A percentile compares a stretch with the other conserved stretches of the same genome.
Evolutionary conservation across 495 filamentous ascomycete species (phyloP).

Genomic region (Neurospora intermedia): DNA sequence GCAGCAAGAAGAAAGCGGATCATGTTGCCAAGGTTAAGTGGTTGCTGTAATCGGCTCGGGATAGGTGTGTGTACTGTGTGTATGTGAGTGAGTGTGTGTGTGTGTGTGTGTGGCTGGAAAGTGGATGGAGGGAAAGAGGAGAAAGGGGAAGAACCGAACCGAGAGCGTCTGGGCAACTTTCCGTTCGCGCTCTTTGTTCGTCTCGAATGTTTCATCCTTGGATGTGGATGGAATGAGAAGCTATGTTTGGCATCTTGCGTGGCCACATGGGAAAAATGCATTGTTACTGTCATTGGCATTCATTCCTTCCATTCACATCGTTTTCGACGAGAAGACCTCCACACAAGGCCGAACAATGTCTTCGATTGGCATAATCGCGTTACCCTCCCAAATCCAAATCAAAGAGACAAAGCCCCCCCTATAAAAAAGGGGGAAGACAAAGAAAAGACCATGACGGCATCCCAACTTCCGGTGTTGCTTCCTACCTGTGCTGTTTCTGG

Average conservation of each 20-base stretch:
- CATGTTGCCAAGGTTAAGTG: slow-evolving; percentile 71
- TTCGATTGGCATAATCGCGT: background rate
- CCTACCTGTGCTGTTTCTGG: background rate
- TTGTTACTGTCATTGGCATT: slow-evolving; percentile 2
- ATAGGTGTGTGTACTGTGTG: background rate
- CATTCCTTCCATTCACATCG: background rate
- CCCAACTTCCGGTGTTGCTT: background rate
- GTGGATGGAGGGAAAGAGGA: background rate
- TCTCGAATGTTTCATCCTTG: background rate
- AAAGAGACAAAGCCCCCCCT: background rate
- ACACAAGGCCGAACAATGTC: background rate
- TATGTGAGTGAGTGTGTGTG: no score
- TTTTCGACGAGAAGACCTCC: background rate
- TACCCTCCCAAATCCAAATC: background rate
- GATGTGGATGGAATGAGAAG: background rate
- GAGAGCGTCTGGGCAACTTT: background rate
- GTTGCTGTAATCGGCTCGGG: slow-evolving; percentile 13
- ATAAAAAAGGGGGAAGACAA: background rate
- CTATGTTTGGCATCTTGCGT: background rate
- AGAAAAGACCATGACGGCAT: background rate
- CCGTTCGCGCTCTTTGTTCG: background rate
- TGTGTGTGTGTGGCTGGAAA: background rate
- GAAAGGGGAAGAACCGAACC: background rate
- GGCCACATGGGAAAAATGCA: background rate
- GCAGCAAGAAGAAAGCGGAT: slow-evolving; percentile 82